Base-by-base conservation (phyloP, 2,329 filamentous ascomycete species). In the Elsinoe australis region DNA sequence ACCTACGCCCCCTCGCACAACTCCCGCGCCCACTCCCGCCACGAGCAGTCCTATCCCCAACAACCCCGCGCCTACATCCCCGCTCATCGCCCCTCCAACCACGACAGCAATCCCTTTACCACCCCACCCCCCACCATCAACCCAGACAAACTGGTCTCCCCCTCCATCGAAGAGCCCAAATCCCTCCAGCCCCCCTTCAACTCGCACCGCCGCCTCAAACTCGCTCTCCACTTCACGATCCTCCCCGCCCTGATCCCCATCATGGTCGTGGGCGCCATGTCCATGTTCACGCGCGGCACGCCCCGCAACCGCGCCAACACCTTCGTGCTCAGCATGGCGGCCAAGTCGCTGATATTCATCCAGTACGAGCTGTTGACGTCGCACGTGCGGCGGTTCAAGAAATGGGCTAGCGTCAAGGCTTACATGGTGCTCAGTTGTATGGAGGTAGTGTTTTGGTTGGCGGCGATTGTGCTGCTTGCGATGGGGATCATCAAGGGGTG, bases 361-460 rank as follows among this genome's bases (percentile, higher is more conserved):
- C 34, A 51, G 6, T 71, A 71, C 52, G 64, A 70, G 49, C 52
- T 72, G 35, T 53, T 68, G 1, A 64, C 64, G 19, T 61, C 65
- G 32, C 64, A 69, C 49, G 52, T 62, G 9, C 31, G 51, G 3
- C 52, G 53, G 1, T 59, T 69, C 46, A 50, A 57, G 9, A 59
- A 57, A 48, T 71, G 65, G 66, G 58, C 53, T 21, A 67, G 61
- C 54, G 55, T 65, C 4, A 71, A 70, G 55, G 67, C 67, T 4
- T 63, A 68, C 53, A 53, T 59, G 3, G 66, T 71, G 28, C 58
- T 71, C 49, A 69, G 67, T 55, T 58, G 52, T 36, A 55, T 71
- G 12, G 69, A 72, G 52, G 53, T 66, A 10, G 58, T 70, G 10
- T 71, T 71, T 53, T 71, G 69, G 68, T 58, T 59, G 12, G 63